phyloP scores from a whole-genome alignment of 179 eudicot genomes.

The Dionaea muscipula region DNA sequence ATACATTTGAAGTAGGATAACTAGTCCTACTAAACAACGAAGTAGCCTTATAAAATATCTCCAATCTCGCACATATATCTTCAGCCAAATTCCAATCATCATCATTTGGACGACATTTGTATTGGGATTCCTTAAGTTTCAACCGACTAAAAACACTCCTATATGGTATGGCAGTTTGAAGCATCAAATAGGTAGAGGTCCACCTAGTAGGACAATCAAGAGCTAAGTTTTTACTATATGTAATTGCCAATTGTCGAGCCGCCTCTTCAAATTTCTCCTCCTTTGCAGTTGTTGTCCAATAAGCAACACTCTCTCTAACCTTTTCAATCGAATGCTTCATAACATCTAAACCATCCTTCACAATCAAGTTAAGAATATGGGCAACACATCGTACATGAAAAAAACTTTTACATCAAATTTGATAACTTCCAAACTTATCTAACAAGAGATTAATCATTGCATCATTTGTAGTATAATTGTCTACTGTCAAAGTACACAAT shows the following conservation, averaged over 20 bases:
- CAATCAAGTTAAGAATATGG: too few species aligned
- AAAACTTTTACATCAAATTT: too few species aligned
- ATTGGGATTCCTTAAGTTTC: not conserved
- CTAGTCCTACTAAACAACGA: too few species aligned
- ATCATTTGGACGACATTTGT: slow-evolving; percentile 7
- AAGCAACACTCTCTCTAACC: not conserved
- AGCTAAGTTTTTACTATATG: not conserved
- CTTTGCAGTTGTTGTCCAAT: slow-evolving; percentile 4
- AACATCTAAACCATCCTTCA: slow-evolving; percentile 1
- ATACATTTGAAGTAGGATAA: too few species aligned
- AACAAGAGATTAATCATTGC: too few species aligned
- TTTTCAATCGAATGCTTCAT: not conserved
- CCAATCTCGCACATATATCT: slow-evolving; percentile 6
- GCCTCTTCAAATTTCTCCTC: not conserved
- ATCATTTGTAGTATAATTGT: too few species aligned
- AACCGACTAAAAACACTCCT: slow-evolving; percentile 4
- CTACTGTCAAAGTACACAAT: too few species aligned
- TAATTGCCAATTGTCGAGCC: not conserved
- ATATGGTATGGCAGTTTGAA: not conserved
- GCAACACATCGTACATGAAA: too few species aligned
- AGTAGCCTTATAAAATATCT: too few species aligned
- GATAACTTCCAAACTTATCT: too few species aligned
- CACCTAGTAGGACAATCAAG: slow-evolving; percentile 1
- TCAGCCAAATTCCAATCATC: too few species aligned
- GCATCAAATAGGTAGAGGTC: slow-evolving; percentile 9